Percentiles rank a stretch among this genome's conserved stretches.
These are phyloP conservation scores for Fusarium mexicanum DNA, from an alignment of 2,329 filamentous ascomycete species.

Conservation along the genomic window DNA sequence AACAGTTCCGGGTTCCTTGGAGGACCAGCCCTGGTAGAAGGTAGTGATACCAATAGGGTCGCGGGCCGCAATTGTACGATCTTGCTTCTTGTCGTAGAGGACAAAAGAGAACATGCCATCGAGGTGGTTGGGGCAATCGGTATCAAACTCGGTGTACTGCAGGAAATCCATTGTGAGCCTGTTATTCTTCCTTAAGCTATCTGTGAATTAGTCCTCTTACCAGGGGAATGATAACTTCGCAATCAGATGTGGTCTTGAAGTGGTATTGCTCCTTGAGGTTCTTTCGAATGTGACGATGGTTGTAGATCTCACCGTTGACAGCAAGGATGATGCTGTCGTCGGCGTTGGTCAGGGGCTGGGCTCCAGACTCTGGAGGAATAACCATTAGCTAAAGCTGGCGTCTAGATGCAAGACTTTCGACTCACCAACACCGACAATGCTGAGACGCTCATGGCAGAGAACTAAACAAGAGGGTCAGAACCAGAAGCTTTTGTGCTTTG, in stretches of 20 bases:
- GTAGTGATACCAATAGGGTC: conserved; percentile 98
- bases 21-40: conserved; percentile 95
- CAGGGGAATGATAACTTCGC: conserved; percentile 97
- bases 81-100: conserved; percentile 92
- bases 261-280: conserved; percentile 83
- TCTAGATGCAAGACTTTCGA: conserved; percentile 35
- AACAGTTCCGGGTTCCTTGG: conserved; percentile 80
- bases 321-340: conserved; percentile 89
- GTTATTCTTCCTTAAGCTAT: not conserved
- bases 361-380: conserved; percentile 78
- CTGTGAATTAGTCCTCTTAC: conserved; percentile 57
- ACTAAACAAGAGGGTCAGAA: conserved; percentile 63
- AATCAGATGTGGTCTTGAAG: conserved; percentile 99
- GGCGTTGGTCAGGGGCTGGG: conserved; percentile 92
- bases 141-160: conserved; percentile 89
- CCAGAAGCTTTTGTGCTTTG: not conserved
- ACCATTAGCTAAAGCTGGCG: conserved; percentile 31
- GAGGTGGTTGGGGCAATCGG: conserved; percentile 91
- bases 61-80: conserved; percentile 91
- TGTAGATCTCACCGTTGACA: conserved; percentile 99
- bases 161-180: conserved; percentile 20
- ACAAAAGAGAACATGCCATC: conserved; percentile 99
- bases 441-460: conserved; percentile 95
- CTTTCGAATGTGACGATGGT: conserved; percentile 95
- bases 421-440: conserved; percentile 95